A percentile compares a stretch with the other conserved stretches of the same genome.
Evolutionary conservation across 2,329 filamentous ascomycete genomes (phyloP).

Genomic region (Phaeomoniella chlamydospora): DNA sequence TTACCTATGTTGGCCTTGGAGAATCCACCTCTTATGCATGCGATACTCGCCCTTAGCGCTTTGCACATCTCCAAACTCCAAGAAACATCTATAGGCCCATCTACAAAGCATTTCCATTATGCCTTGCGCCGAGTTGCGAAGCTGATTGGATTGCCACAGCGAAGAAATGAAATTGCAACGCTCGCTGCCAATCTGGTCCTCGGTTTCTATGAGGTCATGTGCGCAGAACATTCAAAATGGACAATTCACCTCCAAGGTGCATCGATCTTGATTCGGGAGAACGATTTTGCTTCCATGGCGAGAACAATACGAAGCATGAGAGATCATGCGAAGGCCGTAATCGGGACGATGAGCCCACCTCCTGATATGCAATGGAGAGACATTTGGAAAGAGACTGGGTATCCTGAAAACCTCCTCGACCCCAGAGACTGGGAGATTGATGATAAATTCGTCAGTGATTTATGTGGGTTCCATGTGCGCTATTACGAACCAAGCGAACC

Average conservation of each 20-base stretch:
- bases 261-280: conserved; percentile 66
- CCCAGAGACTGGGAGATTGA: conserved; percentile 35
- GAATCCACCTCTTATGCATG: conserved; percentile 76
- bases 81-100: conserved; percentile 57
- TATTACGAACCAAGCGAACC: conserved; percentile 33
- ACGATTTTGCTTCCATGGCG: conserved; percentile 62
- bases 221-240: conserved; percentile 90
- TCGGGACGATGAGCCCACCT: conserved; percentile 19
- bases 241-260: conserved; percentile 81
- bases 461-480: conserved; percentile 42
- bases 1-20: conserved; percentile 72
- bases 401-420: conserved; percentile 25
- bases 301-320: conserved; percentile 54
- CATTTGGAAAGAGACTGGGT: conserved; percentile 13
- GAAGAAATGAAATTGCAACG: conserved; percentile 62
- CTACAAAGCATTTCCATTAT: conserved; percentile 83
- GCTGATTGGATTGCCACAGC: conserved; percentile 54
- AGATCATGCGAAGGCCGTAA: conserved; percentile 27
- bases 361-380: conserved; percentile 1
- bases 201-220: conserved; percentile 88
- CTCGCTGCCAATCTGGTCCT: conserved; percentile 78
- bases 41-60: conserved; percentile 75
- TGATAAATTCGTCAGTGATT: conserved; percentile 39
- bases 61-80: conserved; percentile 79
- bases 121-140: conserved; percentile 65